phyloP scores from a whole-genome alignment of 306 rosid genomes.

The Cyclanthera cordifolia region DNA sequence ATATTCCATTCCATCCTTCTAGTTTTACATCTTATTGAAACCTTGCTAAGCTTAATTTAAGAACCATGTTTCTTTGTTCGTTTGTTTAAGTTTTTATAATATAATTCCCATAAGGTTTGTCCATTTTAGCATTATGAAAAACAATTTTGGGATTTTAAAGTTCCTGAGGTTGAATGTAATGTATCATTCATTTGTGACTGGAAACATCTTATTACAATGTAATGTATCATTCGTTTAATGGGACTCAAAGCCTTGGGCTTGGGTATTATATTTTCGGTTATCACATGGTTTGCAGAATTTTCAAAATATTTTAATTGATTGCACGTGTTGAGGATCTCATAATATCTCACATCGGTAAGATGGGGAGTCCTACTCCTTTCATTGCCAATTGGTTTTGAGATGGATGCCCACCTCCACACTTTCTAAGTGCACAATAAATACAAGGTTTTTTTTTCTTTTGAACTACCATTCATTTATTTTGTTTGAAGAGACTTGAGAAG shows the following conservation, averaged over 20 bases:
- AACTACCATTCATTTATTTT: no score
- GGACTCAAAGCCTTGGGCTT: background rate
- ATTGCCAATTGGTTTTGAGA: no score
- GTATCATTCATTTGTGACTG: slow-evolving; percentile 10
- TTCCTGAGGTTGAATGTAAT: slow-evolving; percentile 2
- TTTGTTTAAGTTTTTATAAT: background rate
- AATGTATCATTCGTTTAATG: background rate
- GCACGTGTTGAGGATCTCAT: no score
- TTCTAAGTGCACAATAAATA: no score
- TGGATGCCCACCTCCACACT: no score
- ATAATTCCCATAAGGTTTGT: background rate
- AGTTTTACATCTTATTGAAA: background rate
- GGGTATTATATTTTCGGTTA: background rate
- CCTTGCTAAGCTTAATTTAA: background rate
- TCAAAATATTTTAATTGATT: no score
- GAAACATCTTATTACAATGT: background rate
- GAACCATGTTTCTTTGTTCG: background rate
- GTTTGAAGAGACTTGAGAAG: no score
- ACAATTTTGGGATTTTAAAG: slow-evolving; percentile 6
- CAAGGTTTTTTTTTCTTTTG: no score
- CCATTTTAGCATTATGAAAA: background rate
- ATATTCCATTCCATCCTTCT: background rate
- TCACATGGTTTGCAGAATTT: background rate
- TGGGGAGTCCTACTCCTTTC: no score
- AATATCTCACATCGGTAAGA: no score